Evolutionary conservation across 106 monocot genomes (phyloP).

Genomic region (Allium sativum): DNA sequence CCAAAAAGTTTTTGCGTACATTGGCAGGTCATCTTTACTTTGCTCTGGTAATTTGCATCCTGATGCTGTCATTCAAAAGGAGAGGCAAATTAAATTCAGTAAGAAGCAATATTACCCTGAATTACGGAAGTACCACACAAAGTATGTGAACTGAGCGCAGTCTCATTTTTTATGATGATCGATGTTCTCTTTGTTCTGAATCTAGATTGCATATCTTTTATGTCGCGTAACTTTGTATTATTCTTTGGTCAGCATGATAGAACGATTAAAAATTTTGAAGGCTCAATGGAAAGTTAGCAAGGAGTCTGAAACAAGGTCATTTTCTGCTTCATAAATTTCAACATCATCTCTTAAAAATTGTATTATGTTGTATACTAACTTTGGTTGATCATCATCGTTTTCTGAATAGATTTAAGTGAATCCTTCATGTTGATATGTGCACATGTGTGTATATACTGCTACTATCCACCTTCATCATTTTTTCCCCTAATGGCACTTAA

Average conservation of each 20-base stretch:
- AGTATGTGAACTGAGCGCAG: constrained; percentile 17
- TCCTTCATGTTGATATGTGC: too few relatives aligned
- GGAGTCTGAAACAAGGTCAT: constrained; percentile 41
- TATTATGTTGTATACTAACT: neutral
- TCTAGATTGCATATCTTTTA: too few relatives aligned
- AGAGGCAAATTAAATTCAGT: constrained; percentile 17
- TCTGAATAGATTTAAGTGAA: too few relatives aligned
- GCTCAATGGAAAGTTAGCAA: constrained; percentile 36
- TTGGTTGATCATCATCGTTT: too few relatives aligned
- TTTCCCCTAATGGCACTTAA: too few relatives aligned
- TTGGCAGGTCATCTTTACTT: constrained; percentile 51
- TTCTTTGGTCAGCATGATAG: constrained; percentile 35
- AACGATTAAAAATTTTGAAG: constrained; percentile 37
- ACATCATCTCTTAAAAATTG: neutral
- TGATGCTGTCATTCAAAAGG: constrained; percentile 33
- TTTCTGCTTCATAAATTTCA: constrained; percentile 1
- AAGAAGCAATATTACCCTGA: constrained; percentile 40
- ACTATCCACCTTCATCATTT: too few relatives aligned
- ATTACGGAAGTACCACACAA: constrained; percentile 41
- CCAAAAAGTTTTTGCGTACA: neutral
- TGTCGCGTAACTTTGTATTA: neutral
- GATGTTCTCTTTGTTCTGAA: too few relatives aligned
- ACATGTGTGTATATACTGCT: too few relatives aligned
- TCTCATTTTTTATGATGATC: too few relatives aligned
- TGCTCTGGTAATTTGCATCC: constrained; percentile 62